Evolutionary conservation across 371 early-diverging fungal species (phyloP).

Genomic region (Mortierella sp.): DNA sequence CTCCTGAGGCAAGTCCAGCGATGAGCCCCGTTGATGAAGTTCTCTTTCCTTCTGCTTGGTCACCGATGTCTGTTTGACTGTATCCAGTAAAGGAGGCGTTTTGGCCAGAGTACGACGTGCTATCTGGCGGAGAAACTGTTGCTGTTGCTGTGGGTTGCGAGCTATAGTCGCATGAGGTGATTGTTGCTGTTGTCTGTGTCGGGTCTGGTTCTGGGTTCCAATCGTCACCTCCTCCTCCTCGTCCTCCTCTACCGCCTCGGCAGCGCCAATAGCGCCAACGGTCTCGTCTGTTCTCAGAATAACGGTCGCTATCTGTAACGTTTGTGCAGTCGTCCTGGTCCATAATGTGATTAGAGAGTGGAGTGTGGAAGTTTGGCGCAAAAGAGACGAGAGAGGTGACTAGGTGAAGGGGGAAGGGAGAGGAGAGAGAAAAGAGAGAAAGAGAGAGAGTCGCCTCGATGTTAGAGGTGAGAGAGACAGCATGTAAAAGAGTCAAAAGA

Average conservation of each 20-base stretch:
- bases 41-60: neutral
- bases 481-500: neutral
- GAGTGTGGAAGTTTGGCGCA: neutral
- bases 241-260: neutral
- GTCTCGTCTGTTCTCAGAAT: neutral
- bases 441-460: neutral
- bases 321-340: neutral
- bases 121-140: neutral
- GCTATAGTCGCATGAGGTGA: neutral
- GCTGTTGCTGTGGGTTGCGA: neutral
- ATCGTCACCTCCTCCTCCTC: neutral
- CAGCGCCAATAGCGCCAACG: constrained; percentile 6
- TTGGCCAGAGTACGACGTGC: neutral
- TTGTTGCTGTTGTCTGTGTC: neutral
- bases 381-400: neutral
- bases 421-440: neutral
- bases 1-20: neutral
- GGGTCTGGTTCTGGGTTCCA: neutral
- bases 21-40: neutral
- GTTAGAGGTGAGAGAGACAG: neutral
- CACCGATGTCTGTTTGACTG: neutral
- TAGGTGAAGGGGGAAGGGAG: neutral
- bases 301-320: neutral
- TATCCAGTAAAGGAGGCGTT: neutral
- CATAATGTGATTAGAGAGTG: neutral